phyloP scores from a whole-genome alignment of 805 yeast species.

The Diddensiella transvaalensis region DNA sequence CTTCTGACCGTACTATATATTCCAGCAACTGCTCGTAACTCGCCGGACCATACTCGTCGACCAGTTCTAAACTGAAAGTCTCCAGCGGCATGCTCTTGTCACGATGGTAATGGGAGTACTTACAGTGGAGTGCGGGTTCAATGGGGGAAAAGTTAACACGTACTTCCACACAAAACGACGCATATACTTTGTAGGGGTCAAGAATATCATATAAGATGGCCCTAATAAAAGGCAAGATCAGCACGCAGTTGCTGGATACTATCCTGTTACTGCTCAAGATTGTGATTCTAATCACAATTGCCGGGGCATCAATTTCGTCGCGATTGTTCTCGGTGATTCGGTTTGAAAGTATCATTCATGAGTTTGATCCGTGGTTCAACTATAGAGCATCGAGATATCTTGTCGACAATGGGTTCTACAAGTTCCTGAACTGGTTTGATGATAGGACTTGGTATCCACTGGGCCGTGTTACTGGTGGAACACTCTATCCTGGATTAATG shows the following conservation, averaged over 20 bases:
- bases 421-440: slow-evolving; percentile 96
- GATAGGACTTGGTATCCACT: slow-evolving; percentile 99
- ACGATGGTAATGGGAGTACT: background rate
- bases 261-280: slow-evolving; percentile 48
- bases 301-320: slow-evolving; percentile 89
- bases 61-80: background rate
- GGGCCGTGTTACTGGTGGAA: slow-evolving; percentile 99
- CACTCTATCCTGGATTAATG: slow-evolving; percentile 97
- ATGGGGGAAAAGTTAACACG: background rate
- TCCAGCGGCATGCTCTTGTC: background rate
- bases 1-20: slow-evolving; percentile 1
- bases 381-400: slow-evolving; percentile 93
- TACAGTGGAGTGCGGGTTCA: no score
- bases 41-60: background rate
- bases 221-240: background rate
- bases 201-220: no score
- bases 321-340: slow-evolving; percentile 94
- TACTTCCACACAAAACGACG: background rate
- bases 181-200: background rate
- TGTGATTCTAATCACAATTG: slow-evolving; percentile 67
- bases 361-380: slow-evolving; percentile 67
- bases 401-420: slow-evolving; percentile 78
- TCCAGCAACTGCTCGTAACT: slow-evolving; percentile 5
- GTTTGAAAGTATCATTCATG: slow-evolving; percentile 95
- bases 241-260: slow-evolving; percentile 16